Percentiles rank a stretch among this genome's conserved stretches.
Conservation (phyloP, 2,329 filamentous ascomycete genomes). For the Penicillium sp. region DNA sequence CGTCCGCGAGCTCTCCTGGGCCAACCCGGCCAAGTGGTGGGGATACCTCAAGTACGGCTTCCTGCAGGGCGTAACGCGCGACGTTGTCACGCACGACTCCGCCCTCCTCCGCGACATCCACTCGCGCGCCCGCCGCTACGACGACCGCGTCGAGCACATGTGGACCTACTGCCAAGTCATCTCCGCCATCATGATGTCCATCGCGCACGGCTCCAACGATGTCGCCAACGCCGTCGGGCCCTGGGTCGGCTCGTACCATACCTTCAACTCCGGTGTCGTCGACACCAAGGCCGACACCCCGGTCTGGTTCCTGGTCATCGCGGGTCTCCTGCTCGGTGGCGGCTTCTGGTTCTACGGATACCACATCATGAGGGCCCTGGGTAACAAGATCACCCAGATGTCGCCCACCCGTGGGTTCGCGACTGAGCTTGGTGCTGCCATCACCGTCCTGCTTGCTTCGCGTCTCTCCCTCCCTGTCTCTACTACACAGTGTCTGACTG, state of each 20-base stretch:
- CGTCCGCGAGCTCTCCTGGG: constrained; percentile 23
- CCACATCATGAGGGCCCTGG: constrained; percentile 47
- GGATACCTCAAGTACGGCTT: constrained; percentile 52
- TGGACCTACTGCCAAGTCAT: constrained; percentile 53
- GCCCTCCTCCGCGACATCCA: constrained; percentile 46
- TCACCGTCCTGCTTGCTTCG: constrained; percentile 44
- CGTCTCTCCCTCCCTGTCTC: constrained; percentile 42
- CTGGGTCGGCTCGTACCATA: constrained; percentile 45
- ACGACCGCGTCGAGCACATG: constrained; percentile 54
- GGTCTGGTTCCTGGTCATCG: constrained; percentile 48
- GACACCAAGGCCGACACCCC: constrained; percentile 41
- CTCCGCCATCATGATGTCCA: constrained; percentile 49
- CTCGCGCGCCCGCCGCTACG: constrained; percentile 49
- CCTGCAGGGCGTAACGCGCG: constrained; percentile 50
- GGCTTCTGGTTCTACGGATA: constrained; percentile 52
- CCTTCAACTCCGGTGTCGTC: constrained; percentile 38
- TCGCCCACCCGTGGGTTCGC: constrained; percentile 37
- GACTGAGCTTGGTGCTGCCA: constrained; percentile 49
- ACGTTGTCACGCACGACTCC: constrained; percentile 48
- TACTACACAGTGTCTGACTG: constrained; percentile 46
- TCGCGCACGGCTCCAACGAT: constrained; percentile 52
- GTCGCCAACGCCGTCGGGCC: constrained; percentile 51
- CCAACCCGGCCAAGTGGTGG: constrained; percentile 31
- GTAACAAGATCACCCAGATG: constrained; percentile 51
- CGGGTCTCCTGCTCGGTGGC: constrained; percentile 44